phyloP scores from a whole-genome alignment of 202 grass and related monocot species.

The Zoysia matrella region DNA sequence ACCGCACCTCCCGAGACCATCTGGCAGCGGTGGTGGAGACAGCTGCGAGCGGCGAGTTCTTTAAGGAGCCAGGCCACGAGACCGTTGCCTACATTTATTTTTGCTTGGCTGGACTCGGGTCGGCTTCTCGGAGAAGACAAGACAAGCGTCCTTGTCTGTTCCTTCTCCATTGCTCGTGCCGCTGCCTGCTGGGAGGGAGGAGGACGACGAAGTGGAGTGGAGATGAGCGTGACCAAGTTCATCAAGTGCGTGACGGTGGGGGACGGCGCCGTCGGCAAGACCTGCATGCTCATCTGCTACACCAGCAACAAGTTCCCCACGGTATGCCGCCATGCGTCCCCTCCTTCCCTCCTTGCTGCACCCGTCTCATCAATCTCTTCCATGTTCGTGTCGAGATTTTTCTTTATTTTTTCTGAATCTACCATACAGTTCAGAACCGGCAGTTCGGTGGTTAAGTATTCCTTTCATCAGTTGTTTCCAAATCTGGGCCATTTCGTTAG shows the following conservation, averaged over 20 bases:
- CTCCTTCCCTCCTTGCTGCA: neutral
- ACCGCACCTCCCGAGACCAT: constrained; percentile 39
- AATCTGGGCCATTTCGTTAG: no score
- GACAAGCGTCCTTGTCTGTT: constrained; percentile 3
- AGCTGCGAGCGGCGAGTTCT: constrained; percentile 41
- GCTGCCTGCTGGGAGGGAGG: no score
- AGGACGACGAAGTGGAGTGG: neutral
- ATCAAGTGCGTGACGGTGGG: neutral
- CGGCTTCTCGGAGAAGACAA: constrained; percentile 14
- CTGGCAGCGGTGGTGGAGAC: neutral
- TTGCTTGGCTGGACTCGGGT: neutral
- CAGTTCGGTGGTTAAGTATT: no score
- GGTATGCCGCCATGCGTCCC: constrained; percentile 33
- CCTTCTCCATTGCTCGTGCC: neutral
- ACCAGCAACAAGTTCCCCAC: constrained; percentile 85
- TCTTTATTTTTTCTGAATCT: no score
- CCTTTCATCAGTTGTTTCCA: no score
- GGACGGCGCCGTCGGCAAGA: constrained; percentile 78
- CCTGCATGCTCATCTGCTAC: constrained; percentile 86
- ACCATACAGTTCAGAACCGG: no score
- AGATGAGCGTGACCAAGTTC: constrained; percentile 70
- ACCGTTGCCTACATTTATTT: neutral
- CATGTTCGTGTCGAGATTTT: no score
- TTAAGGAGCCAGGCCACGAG: constrained; percentile 37
- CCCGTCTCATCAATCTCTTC: no score